Evolutionary conservation across 148 eudicot genomes (phyloP), one percentile per base, ranked within the genome.

Genomic region (Pharnaceum exiguum): DNA sequence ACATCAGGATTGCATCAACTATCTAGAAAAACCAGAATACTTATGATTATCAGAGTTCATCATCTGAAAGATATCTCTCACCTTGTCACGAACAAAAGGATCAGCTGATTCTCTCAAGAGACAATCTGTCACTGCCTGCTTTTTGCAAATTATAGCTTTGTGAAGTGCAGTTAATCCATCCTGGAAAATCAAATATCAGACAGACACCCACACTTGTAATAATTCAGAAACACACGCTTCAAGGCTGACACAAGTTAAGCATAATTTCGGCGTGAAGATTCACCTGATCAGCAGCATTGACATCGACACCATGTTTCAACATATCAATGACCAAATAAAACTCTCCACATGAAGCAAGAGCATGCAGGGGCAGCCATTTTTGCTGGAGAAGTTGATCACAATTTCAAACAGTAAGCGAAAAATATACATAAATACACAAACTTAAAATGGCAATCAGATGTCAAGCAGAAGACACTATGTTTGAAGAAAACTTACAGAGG

Each of bases 91-190:
- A 63, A 78, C 78, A 75, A 89, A 77, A 28, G 99, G 84, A 67
- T 89, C 79, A 48, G 91, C 85, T 26, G 99, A 93, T 73, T 93
- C 95, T 76, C 91, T 83, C 68, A 93, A 63, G 27, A 93, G 79
- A 74, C 46, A 79, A 67, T 81, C 79, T 46, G 75, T 72, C 28
- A 93, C 71, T 46, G 96, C 96, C 67, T 85, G 99, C 75, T 88
- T 88, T 63, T 89, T 88, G 75, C 83, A 74, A 56, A 76, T 76
- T 52, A 84, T 78, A 60, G 96, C 90, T 78, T 66, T 93, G 75
- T 93, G 99, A 68, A 93, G 78, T 25, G 95, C 95, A 46, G 91
- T 88, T 37, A 89, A 77, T 26, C 99, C 99, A 76, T 78, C 82
- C 95, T 88, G 83, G 22, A 36, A 16, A 46, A 25, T 45, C 5